A percentile compares a stretch with the other conserved stretches of the same genome.
These are phyloP conservation scores for Phytophthora sansomeana DNA, from an alignment of 352 stramenopile genomes.

Conservation along the genomic window DNA sequence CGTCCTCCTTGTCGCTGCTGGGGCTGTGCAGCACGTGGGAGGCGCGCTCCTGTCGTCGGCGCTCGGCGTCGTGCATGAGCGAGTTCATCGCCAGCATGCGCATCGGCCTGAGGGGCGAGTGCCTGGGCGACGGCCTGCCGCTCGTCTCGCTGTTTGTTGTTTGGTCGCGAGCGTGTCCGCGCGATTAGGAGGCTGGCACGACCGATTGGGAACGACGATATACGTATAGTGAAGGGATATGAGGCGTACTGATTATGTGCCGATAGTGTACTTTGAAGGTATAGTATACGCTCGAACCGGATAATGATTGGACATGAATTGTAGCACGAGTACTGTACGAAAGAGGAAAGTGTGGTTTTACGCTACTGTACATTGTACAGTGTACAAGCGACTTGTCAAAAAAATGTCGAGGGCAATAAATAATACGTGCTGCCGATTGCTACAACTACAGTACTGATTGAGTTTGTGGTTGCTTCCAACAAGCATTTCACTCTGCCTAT, in stretches of 20 bases:
- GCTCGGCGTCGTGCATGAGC: constrained; percentile 32
- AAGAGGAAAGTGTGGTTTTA: no score
- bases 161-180: constrained; percentile 11
- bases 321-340: no score
- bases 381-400: no score
- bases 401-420: no score
- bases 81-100: constrained; percentile 43
- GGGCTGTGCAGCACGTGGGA: constrained; percentile 8
- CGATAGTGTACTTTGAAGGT: no score
- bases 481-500: no score
- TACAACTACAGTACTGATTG: constrained; percentile 1
- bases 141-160: constrained; percentile 29
- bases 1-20: constrained; percentile 11
- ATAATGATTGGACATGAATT: no score
- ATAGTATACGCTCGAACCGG: no score
- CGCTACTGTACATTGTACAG: no score
- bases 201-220: constrained; percentile 6
- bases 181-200: not conserved
- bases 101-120: constrained; percentile 3
- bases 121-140: not conserved
- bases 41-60: constrained; percentile 8
- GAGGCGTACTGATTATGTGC: no score
- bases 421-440: not conserved
- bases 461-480: not conserved
- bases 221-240: not conserved